Percentiles rank a stretch among this genome's conserved stretches.
These are phyloP conservation scores for Trichocomaceae sp. DNA, from an alignment of 2,329 filamentous ascomycete species.

Conservation along the genomic window DNA sequence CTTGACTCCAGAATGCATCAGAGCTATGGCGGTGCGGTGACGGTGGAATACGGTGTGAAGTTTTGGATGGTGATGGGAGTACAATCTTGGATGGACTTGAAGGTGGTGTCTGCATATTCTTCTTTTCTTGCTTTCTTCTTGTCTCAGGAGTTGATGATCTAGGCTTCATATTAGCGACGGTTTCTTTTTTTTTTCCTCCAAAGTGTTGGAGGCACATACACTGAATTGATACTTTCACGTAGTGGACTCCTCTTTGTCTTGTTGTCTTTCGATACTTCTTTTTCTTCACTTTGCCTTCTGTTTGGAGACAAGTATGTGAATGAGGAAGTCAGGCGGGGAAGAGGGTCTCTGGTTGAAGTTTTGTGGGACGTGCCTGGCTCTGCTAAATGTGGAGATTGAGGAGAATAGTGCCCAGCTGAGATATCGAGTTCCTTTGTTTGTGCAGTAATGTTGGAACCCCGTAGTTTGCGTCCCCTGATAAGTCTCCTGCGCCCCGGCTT, in stretches of 20 bases:
- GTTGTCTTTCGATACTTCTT: slow-evolving; percentile 11
- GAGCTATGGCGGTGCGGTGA: slow-evolving; percentile 46
- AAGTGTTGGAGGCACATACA: background rate
- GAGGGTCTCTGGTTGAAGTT: slow-evolving; percentile 13
- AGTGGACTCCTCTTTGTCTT: slow-evolving; percentile 10
- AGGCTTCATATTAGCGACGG: background rate
- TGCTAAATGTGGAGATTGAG: background rate
- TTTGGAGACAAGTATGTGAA: slow-evolving; percentile 20
- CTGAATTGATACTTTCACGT: slow-evolving; percentile 13
- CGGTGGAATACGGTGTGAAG: slow-evolving; percentile 39
- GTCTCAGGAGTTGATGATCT: slow-evolving; percentile 6
- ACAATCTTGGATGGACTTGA: slow-evolving; percentile 38
- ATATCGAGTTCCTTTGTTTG: slow-evolving; percentile 5
- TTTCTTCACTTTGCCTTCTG: slow-evolving; percentile 18
- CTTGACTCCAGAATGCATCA: slow-evolving; percentile 51
- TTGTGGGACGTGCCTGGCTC: slow-evolving; percentile 1
- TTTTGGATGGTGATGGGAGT: slow-evolving; percentile 45
- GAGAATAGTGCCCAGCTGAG: background rate
- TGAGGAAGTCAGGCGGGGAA: slow-evolving; percentile 14
- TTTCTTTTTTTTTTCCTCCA: too few species aligned
- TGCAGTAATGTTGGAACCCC: slow-evolving; percentile 5
- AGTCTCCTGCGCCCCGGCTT: slow-evolving; percentile 28
- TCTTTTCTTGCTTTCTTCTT: slow-evolving; percentile 11
- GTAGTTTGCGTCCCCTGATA: slow-evolving; percentile 29
- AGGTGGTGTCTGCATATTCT: slow-evolving; percentile 34